phyloP scores from a whole-genome alignment of 108 stramenopile genomes.

The Epipyxis sp. region DNA sequence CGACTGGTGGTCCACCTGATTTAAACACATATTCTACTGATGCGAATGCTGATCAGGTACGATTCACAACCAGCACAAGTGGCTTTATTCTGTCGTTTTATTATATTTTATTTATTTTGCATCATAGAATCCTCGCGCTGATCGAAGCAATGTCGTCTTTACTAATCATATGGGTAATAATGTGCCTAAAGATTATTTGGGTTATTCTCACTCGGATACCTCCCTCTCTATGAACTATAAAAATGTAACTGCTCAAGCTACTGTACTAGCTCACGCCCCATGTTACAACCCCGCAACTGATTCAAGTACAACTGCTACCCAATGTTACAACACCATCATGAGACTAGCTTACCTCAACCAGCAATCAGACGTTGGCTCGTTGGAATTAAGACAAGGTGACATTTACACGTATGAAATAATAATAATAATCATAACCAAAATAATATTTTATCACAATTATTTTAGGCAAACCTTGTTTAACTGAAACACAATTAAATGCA shows the following conservation, averaged over 20 bases:
- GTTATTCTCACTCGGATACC: neutral
- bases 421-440: too few species aligned
- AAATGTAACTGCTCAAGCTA: neutral
- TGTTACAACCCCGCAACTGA: slow-evolving; percentile 25
- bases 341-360: slow-evolving; percentile 44
- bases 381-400: slow-evolving; percentile 8
- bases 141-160: slow-evolving; percentile 44
- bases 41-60: slow-evolving; percentile 38
- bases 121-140: slow-evolving; percentile 45
- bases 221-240: neutral
- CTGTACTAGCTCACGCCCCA: slow-evolving; percentile 21
- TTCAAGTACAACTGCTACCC: neutral
- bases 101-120: too few species aligned
- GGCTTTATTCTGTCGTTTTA: too few species aligned
- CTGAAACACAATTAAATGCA: slow-evolving; percentile 35
- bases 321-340: neutral
- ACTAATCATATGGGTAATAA: slow-evolving; percentile 39
- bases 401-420: too few species aligned
- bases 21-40: slow-evolving; percentile 38
- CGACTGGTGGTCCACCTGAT: slow-evolving; percentile 48
- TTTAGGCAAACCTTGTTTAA: slow-evolving; percentile 15
- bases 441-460: too few species aligned
- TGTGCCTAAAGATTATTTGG: slow-evolving; percentile 35
- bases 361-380: slow-evolving; percentile 19
- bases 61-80: too few species aligned